Conservation (phyloP, 176 grass and related monocot species). For the Musa troglodytarum region DNA sequence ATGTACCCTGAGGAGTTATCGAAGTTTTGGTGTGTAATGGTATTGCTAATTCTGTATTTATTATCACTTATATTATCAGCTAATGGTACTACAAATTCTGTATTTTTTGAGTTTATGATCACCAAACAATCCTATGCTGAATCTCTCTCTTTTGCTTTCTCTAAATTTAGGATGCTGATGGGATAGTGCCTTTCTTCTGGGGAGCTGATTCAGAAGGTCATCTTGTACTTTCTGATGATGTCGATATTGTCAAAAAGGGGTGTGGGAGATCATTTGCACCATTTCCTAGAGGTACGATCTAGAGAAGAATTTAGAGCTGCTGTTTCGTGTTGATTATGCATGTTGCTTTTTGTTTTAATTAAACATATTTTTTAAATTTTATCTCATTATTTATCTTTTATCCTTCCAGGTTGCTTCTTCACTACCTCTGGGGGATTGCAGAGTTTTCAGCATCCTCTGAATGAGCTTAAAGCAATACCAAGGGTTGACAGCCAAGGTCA, state of each 20-base stretch:
- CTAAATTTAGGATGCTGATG: conserved; percentile 45
- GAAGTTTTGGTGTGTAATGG: not conserved
- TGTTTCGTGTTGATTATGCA: no score
- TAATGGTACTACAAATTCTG: no score
- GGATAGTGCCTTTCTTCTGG: conserved; percentile 75
- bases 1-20: not conserved
- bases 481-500: conserved; percentile 79
- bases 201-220: conserved; percentile 54
- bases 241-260: conserved; percentile 46
- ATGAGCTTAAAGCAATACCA: conserved; percentile 74
- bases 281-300: conserved; percentile 22
- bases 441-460: conserved; percentile 77
- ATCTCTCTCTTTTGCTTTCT: not conserved
- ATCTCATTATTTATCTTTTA: not conserved
- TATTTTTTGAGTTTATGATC: no score
- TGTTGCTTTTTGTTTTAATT: no score
- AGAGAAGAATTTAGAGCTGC: no score
- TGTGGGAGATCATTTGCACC: conserved; percentile 72
- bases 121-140: no score
- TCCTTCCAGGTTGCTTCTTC: conserved; percentile 73
- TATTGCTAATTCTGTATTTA: not conserved
- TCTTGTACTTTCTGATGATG: conserved; percentile 54
- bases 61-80: no score
- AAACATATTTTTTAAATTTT: no score
- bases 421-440: conserved; percentile 74